phyloP scores from a whole-genome alignment of 2,329 filamentous ascomycete genomes.

The Paraphoma chrysanthemicola region DNA sequence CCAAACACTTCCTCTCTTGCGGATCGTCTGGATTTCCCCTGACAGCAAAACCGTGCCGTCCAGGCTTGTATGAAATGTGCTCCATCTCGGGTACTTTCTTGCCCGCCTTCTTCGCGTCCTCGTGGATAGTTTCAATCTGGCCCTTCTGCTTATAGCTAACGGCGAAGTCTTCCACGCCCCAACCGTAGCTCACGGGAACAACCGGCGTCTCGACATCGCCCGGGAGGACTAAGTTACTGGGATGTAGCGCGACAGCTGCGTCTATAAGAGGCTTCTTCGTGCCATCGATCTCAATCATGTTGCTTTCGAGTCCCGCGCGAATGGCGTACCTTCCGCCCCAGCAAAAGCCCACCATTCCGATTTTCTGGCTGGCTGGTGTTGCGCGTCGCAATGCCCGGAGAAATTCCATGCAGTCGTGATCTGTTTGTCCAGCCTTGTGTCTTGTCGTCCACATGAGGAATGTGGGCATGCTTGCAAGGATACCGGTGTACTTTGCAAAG shows the following conservation, averaged over 20 bases:
- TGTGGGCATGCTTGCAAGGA: constrained; percentile 37
- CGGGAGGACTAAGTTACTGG: constrained; percentile 45
- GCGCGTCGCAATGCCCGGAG: constrained; percentile 36
- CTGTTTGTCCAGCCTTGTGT: constrained; percentile 39
- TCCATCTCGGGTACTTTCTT: constrained; percentile 19
- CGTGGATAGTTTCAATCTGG: constrained; percentile 22
- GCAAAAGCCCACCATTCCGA: constrained; percentile 42
- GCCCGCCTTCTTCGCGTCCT: constrained; percentile 10
- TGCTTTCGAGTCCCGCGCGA: constrained; percentile 22
- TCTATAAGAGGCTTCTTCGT: constrained; percentile 46
- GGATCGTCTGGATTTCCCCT: constrained; percentile 33
- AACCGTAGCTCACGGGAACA: constrained; percentile 26
- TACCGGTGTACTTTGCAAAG: constrained; percentile 48
- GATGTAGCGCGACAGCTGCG: constrained; percentile 48
- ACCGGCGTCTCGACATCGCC: constrained; percentile 33
- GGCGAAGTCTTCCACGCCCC: constrained; percentile 21
- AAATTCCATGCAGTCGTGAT: constrained; percentile 47
- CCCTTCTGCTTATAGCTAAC: constrained; percentile 22
- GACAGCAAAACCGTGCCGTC: constrained; percentile 33
- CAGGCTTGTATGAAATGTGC: constrained; percentile 24
- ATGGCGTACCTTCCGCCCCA: constrained; percentile 45
- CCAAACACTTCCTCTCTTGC: constrained; percentile 20
- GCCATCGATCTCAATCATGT: constrained; percentile 47
- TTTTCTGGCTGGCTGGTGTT: constrained; percentile 39
- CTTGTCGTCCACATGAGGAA: constrained; percentile 38